Evolutionary conservation across 305 asterid species (phyloP).

Genomic region (Solanum aculeatissimum): DNA sequence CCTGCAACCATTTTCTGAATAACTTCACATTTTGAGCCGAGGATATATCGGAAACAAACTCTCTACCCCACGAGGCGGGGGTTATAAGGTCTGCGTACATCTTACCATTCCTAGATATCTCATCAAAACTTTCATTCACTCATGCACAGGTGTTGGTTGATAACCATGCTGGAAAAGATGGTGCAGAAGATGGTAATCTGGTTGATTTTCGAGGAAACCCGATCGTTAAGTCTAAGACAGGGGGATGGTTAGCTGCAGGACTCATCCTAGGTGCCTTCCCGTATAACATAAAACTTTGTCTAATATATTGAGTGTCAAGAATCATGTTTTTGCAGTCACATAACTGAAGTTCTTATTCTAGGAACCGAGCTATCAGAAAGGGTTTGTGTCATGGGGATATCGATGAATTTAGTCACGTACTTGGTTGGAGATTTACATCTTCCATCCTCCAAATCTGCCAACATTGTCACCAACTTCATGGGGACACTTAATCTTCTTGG

Average conservation of each 20-base stretch:
- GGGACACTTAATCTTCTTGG: constrained; percentile 81
- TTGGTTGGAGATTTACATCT: constrained; percentile 67
- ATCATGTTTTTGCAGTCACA: not conserved
- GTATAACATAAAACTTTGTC: not conserved
- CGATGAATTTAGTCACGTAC: constrained; percentile 81
- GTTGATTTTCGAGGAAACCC: constrained; percentile 70
- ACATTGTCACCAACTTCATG: constrained; percentile 77
- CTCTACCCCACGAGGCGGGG: too few species aligned
- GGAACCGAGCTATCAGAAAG: constrained; percentile 87
- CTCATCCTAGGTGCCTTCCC: constrained; percentile 55
- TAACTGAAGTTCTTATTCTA: not conserved
- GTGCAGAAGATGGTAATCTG: constrained; percentile 7
- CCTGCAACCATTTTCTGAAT: not conserved
- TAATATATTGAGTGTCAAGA: not conserved
- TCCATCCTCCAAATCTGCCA: constrained; percentile 64
- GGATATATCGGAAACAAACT: too few species aligned
- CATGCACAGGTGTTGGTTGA: constrained; percentile 45
- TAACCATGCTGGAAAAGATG: constrained; percentile 30
- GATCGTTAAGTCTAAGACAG: constrained; percentile 58
- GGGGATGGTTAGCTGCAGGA: constrained; percentile 91
- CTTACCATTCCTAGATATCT: not conserved
- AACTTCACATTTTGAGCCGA: not conserved
- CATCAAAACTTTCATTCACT: not conserved
- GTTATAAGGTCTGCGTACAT: not conserved
- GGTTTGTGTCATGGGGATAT: constrained; percentile 79